Evolutionary conservation across 2,329 filamentous ascomycete species (phyloP).

Genomic region (Colletotrichum sp.): DNA sequence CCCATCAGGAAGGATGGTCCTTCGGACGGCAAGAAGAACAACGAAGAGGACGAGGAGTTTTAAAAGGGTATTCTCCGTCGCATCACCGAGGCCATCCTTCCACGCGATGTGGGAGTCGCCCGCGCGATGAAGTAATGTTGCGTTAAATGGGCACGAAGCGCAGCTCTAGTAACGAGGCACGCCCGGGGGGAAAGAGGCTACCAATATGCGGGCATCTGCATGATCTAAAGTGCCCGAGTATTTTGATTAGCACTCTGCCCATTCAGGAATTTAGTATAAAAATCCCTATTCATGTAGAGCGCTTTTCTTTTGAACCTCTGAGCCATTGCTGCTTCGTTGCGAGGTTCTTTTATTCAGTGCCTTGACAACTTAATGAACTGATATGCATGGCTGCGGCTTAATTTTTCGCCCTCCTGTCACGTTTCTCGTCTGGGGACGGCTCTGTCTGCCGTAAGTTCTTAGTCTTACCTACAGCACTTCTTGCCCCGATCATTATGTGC

Average conservation of each 20-base stretch:
- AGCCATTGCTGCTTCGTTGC: neutral
- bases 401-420: neutral
- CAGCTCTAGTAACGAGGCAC: neutral
- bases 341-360: neutral
- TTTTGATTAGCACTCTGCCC: neutral
- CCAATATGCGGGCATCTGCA: neutral
- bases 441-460: neutral
- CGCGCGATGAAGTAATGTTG: neutral
- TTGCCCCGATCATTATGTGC: neutral
- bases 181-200: neutral
- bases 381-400: neutral
- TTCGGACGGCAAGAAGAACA: constrained; percentile 51
- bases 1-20: constrained; percentile 84
- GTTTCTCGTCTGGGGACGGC: neutral
- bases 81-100: neutral
- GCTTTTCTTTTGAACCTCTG: neutral
- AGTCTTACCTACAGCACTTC: neutral
- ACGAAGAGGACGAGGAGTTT: constrained; percentile 56
- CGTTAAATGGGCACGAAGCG: neutral
- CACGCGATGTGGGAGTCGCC: neutral
- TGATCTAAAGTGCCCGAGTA: neutral
- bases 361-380: neutral
- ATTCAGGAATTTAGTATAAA: neutral
- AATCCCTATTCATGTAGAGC: neutral
- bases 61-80: neutral